These are phyloP conservation scores for Chlorella sp. DNA, from an alignment of 139 green algal species.

Conservation along the genomic window DNA sequence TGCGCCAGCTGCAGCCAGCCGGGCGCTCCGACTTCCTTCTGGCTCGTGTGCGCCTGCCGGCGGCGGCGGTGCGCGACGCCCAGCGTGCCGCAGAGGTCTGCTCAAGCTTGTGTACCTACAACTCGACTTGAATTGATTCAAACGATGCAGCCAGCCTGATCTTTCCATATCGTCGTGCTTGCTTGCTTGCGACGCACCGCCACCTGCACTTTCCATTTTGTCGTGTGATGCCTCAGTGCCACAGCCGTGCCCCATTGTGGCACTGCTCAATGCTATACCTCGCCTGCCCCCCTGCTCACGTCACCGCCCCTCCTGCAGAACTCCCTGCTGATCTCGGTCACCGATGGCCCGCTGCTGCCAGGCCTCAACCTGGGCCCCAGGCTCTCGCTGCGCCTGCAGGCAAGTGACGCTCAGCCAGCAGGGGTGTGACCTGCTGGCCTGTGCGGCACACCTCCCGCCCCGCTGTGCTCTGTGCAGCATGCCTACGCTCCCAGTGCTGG, in stretches of 20 bases:
- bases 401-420: not conserved
- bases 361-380: conserved; percentile 5
- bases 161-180: too few species aligned
- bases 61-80: conserved; percentile 2
- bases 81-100: not conserved
- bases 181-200: not conserved
- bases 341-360: conserved; percentile 21
- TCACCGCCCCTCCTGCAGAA: not conserved
- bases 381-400: conserved; percentile 29
- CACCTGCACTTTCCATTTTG: not conserved
- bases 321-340: conserved; percentile 4
- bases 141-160: too few species aligned
- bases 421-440: not conserved
- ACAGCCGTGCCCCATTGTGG: not conserved
- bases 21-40: conserved; percentile 36
- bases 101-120: too few species aligned
- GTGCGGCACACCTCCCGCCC: not conserved
- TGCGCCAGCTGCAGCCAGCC: conserved; percentile 41
- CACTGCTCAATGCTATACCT: not conserved
- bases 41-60: conserved; percentile 34
- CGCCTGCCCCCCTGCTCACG: not conserved
- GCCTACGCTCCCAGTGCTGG: not conserved
- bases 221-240: not conserved
- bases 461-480: too few species aligned
- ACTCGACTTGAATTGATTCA: too few species aligned